These are phyloP conservation scores for Coprinellus micaceus DNA, from an alignment of 768 basidiomycete species.

Conservation along the genomic window DNA sequence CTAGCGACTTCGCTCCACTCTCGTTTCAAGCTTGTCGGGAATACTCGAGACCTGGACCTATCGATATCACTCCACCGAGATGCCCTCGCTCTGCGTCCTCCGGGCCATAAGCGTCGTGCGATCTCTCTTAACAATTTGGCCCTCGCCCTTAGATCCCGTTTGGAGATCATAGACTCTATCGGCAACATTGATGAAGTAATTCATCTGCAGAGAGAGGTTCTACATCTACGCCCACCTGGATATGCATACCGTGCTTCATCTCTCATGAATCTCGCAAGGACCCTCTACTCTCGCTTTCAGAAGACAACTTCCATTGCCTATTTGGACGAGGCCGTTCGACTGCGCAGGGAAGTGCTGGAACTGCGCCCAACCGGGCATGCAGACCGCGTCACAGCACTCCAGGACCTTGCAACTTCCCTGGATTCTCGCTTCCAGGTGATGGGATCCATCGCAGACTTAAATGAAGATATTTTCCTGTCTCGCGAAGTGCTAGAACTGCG, in stretches of 20 bases:
- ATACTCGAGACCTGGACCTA: slow-evolving; percentile 7
- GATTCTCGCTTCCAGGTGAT: slow-evolving; percentile 12
- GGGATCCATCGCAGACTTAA: neutral
- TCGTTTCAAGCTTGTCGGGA: neutral
- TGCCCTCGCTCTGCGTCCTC: slow-evolving; percentile 11
- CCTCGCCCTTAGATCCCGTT: neutral
- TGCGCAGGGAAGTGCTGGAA: slow-evolving; percentile 10
- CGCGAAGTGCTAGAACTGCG: neutral
- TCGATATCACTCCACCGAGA: slow-evolving; percentile 10
- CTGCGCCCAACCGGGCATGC: slow-evolving; percentile 13
- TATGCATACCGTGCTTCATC: neutral
- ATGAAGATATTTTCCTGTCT: neutral
- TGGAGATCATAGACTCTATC: neutral
- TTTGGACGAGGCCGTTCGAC: slow-evolving; percentile 12
- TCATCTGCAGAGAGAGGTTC: neutral
- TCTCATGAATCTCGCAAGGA: neutral
- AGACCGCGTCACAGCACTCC: slow-evolving; percentile 7
- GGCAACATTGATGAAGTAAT: neutral
- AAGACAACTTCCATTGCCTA: neutral
- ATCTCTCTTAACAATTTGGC: slow-evolving; percentile 12
- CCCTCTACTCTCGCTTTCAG: neutral
- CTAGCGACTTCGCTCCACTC: neutral
- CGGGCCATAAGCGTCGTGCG: slow-evolving; percentile 4
- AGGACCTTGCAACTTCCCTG: slow-evolving; percentile 6
- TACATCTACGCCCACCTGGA: neutral